phyloP scores from a whole-genome alignment of 768 basidiomycete genomes.

The Lentinula aciculospora region DNA sequence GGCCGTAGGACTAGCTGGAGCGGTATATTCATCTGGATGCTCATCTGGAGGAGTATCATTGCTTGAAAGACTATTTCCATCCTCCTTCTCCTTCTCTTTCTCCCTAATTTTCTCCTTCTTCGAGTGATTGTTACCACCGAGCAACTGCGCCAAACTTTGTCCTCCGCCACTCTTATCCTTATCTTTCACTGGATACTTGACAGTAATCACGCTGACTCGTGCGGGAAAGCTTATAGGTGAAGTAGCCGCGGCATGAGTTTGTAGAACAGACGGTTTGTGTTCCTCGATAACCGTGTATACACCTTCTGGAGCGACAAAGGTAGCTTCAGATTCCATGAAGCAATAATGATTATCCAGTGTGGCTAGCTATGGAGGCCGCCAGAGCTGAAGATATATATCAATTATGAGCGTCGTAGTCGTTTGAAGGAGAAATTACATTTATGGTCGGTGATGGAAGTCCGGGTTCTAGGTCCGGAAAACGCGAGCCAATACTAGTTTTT shows the following conservation, averaged over 20 bases:
- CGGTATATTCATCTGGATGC: constrained; percentile 34
- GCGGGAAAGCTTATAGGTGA: constrained; percentile 48
- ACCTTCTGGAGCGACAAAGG: constrained; percentile 86
- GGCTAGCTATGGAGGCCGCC: neutral
- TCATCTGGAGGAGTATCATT: constrained; percentile 71
- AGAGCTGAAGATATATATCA: constrained; percentile 1
- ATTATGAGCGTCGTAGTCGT: neutral
- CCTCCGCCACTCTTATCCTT: constrained; percentile 42
- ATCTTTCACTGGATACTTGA: constrained; percentile 50
- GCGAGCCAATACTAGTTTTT: too few species aligned
- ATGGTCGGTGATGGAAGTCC: neutral
- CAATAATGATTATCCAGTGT: neutral
- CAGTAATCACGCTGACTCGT: constrained; percentile 51
- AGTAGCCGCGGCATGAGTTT: constrained; percentile 30
- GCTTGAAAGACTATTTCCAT: constrained; percentile 75
- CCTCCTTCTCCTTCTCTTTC: constrained; percentile 46
- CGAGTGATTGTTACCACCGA: constrained; percentile 63
- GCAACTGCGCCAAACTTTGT: constrained; percentile 62
- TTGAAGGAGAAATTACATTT: neutral
- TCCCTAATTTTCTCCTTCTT: constrained; percentile 43
- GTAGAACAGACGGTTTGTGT: constrained; percentile 57
- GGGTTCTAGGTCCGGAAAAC: neutral
- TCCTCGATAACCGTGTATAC: constrained; percentile 88
- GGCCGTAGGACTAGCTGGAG: constrained; percentile 28
- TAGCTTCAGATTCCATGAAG: constrained; percentile 84